Evolutionary conservation across 148 eudicot genomes (phyloP), one percentile per base, ranked within the genome.

Genomic region (Salicornia ramosissima): DNA sequence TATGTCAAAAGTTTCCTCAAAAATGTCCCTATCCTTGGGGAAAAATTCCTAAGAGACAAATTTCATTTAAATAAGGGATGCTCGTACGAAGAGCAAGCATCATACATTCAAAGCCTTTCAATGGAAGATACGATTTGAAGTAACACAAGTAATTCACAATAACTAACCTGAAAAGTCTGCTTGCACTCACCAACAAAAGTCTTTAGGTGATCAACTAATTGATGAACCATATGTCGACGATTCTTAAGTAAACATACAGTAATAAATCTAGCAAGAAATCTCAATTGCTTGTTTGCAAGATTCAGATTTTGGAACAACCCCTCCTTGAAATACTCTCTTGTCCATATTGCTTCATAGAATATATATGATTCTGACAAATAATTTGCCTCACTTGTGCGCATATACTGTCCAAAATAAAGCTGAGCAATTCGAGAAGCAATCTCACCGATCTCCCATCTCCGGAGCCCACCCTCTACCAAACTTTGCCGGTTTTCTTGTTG

Each of bases 371-470:
- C 97, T 1, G 92, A 86, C 77, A 91, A 78, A 75, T 86, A 91
- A 79, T 78, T 87, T 28, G 90, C 90, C 62, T 91, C 92, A 64
- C 97, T 84, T 18, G 97, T 91, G 73, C 92, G 86, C 92, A 89
- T 89, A 66, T 91, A 91, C 82, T 89, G 97, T 68, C 97, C 97
- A 73, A 91, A 91, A 79, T 91, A 89, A 72, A 91, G 87, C 81
- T 91, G 97, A 56, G 89, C 96, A 71, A 89, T 91, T 68, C 96
- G 82, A 63, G 97, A 91, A 49, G 96, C 97, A 77, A 91, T 91
- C 75, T 91, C 97, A 74, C 97, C 97, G 71, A 91, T 91, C 82
- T 91, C 92, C 97, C 97, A 89, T 83, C 96, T 84, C 85, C 87
- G 89, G 9, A 91, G 80, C 71, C 97, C 97, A 21, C 87, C 87